phyloP scores from a whole-genome alignment of 345 rosid genomes.

The Acer yangbiense region DNA sequence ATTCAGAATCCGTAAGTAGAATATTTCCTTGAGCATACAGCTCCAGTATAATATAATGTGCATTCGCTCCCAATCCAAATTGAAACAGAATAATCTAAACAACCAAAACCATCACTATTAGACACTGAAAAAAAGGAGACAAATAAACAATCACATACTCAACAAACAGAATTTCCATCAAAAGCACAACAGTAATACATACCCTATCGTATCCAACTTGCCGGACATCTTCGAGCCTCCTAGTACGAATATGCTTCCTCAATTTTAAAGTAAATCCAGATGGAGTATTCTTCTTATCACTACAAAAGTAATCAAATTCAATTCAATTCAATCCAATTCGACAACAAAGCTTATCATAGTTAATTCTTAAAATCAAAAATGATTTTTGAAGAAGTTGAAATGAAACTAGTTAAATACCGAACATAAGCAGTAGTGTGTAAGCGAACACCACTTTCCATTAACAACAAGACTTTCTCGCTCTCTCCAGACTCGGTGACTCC shows the following conservation, averaged over 20 bases:
- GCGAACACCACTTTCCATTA: slow-evolving; percentile 97
- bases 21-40: slow-evolving; percentile 98
- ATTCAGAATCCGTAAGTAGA: slow-evolving; percentile 87
- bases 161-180: background rate
- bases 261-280: slow-evolving; percentile 96
- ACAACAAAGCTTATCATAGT: background rate
- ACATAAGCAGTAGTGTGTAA: slow-evolving; percentile 89
- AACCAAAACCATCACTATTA: background rate
- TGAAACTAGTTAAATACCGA: slow-evolving; percentile 40
- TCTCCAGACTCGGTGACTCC: slow-evolving; percentile 97
- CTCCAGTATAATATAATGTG: slow-evolving; percentile 92
- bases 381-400: background rate
- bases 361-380: background rate
- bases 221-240: slow-evolving; percentile 97
- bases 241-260: slow-evolving; percentile 86
- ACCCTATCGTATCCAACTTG: slow-evolving; percentile 99
- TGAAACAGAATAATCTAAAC: slow-evolving; percentile 87
- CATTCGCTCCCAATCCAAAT: slow-evolving; percentile 88
- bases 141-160: background rate
- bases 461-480: slow-evolving; percentile 86
- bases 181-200: slow-evolving; percentile 19
- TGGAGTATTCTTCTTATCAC: slow-evolving; percentile 97
- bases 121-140: background rate
- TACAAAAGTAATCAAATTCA: slow-evolving; percentile 22
- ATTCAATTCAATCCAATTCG: background rate